Base-by-base conservation (phyloP, 345 rosid species). In the Isatis tinctoria region DNA sequence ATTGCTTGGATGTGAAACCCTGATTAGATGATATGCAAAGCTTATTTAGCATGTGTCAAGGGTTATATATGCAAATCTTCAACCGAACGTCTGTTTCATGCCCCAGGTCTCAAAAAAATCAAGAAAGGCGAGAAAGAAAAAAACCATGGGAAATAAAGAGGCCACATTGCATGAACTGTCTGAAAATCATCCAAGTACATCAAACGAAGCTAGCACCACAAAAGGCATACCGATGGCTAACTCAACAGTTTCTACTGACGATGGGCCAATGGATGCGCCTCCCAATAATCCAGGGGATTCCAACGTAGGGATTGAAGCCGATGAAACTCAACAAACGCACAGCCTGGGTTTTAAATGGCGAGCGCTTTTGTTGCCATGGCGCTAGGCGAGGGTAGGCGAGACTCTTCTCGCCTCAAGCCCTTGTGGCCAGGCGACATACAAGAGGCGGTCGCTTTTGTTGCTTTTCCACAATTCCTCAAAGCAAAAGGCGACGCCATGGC, bases 81-180 rank as follows among this genome's bases (percentile, higher is more conserved):
- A 52, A 70, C 57, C 65, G 65, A 78, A 56, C 6, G 12, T 47
- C 51, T 56, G 30, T 72, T 76, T 75, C 35, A 43, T 82, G 37
- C 63, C 69, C 48, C 80, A 94, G 99, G 99, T 94, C 81, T 85
- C 93, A 28, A 91, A 72, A 85, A 92, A 86, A 77, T 85, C 86
- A 53, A 91, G 98, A 75, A 90, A 77, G 78, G 76, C 74, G 30
- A 88, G 85, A 81, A 91, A 82, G 83, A 88, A 81, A 82, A 82
- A 58, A 54, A 17, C 65, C 14, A 5, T 41, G 32, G 13, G 64
- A 22, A 81, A 78, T 59, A 79, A 82, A 64, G 78, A 74, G 60
- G 78, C 85, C 76, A 60, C 73, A 40, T 84, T 65, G 80, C 72
- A 52, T 74, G 83, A 81, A 56, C 75, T 22, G 30, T 68, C 77